Conservation (phyloP, 345 rosid species). For the Nephelium lappaceum region DNA sequence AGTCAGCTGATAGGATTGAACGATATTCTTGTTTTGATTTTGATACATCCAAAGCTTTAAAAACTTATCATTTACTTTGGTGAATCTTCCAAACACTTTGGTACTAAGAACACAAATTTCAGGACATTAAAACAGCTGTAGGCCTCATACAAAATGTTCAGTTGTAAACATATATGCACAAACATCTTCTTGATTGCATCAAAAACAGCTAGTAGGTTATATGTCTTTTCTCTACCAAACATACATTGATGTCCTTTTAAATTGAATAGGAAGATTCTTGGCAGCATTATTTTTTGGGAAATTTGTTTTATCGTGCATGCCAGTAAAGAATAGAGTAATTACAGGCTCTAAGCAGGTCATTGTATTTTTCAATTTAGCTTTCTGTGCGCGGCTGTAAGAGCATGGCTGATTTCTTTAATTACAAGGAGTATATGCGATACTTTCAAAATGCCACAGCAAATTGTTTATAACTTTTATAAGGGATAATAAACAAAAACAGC, state of each 20-base stretch:
- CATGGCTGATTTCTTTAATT: not conserved
- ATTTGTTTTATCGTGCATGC: not conserved
- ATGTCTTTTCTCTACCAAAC: not conserved
- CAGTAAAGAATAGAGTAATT: not conserved
- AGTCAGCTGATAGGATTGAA: slow-evolving; percentile 1
- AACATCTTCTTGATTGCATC: not conserved
- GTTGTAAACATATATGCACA: too few relatives aligned
- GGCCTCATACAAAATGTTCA: not conserved
- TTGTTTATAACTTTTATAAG: not conserved
- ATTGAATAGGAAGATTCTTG: not conserved
- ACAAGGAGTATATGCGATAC: slow-evolving; percentile 8
- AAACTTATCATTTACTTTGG: not conserved
- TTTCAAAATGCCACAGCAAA: slow-evolving; percentile 10
- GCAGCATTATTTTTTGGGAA: not conserved
- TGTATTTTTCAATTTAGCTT: slow-evolving; percentile 11
- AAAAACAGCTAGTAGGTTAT: not conserved
- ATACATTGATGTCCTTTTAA: not conserved
- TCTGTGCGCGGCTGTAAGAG: slow-evolving; percentile 16
- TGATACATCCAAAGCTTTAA: slow-evolving; percentile 8
- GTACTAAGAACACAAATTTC: not conserved
- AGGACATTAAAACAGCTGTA: too few relatives aligned
- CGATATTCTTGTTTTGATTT: slow-evolving; percentile 4
- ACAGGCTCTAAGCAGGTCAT: not conserved
- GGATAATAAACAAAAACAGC: not conserved
- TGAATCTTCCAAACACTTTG: not conserved